A percentile compares a stretch with the other conserved stretches of the same genome.
These are phyloP conservation scores for Nidularia pulvinata DNA, from an alignment of 768 basidiomycete genomes.

Conservation along the genomic window DNA sequence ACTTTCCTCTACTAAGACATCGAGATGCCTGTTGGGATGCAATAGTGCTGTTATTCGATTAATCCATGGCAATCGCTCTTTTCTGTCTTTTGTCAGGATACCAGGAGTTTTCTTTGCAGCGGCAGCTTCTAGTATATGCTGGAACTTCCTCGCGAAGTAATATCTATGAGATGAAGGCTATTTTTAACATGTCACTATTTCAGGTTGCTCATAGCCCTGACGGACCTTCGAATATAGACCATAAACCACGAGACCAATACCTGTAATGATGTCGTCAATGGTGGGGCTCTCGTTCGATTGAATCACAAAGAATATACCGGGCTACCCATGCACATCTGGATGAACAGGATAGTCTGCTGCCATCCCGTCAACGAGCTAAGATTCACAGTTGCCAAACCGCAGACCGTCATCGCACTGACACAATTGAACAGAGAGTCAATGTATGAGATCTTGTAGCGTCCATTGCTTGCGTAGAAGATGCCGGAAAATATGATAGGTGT, in stretches of 20 bases:
- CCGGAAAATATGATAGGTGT: constrained; percentile 78
- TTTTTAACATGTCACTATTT: neutral
- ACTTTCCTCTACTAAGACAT: constrained; percentile 8
- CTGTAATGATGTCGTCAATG: constrained; percentile 26
- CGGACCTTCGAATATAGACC: constrained; percentile 74
- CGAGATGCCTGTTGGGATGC: constrained; percentile 3
- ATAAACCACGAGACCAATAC: constrained; percentile 83
- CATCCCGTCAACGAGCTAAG: constrained; percentile 65
- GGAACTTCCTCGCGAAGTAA: constrained; percentile 72
- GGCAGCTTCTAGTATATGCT: constrained; percentile 50
- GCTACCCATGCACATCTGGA: constrained; percentile 78
- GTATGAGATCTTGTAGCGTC: constrained; percentile 65
- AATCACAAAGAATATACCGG: constrained; percentile 50
- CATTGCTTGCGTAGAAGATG: constrained; percentile 86
- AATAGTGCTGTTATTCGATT: constrained; percentile 15
- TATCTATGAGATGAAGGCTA: constrained; percentile 33
- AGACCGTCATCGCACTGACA: constrained; percentile 78
- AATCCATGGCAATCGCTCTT: constrained; percentile 18
- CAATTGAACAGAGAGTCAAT: constrained; percentile 80
- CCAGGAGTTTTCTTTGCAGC: constrained; percentile 22
- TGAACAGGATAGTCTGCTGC: constrained; percentile 71
- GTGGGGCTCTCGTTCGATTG: constrained; percentile 1
- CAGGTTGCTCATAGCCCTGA: constrained; percentile 1
- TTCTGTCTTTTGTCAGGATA: constrained; percentile 13
- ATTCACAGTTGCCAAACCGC: constrained; percentile 73